phyloP scores from a whole-genome alignment of 352 stramenopile genomes.

The Phytophthora cryptogea region DNA sequence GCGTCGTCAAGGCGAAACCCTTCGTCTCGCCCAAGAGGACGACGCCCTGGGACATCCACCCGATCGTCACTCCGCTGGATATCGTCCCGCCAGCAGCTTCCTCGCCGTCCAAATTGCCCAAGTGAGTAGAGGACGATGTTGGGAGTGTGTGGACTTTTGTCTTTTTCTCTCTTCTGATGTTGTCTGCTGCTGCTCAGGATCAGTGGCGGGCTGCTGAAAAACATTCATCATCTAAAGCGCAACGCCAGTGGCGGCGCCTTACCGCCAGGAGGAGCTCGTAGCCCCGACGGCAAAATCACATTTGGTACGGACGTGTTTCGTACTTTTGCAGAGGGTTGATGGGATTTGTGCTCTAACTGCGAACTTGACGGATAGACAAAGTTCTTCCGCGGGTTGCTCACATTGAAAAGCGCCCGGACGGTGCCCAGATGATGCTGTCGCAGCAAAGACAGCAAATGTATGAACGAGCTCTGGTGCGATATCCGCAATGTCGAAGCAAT shows the following conservation, averaged over 20 bases:
- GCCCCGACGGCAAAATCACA: conserved; percentile 58
- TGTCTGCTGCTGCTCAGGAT: conserved; percentile 12
- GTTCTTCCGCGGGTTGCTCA: conserved; percentile 69
- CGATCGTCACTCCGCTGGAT: conserved; percentile 37
- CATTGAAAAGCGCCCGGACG: conserved; percentile 67
- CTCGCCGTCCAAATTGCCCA: conserved; percentile 50
- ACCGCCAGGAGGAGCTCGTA: conserved; percentile 37
- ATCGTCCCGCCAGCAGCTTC: conserved; percentile 20
- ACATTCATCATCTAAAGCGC: conserved; percentile 51
- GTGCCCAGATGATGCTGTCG: conserved; percentile 39
- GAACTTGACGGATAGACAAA: conserved; percentile 45
- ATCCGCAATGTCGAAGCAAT: conserved; percentile 71
- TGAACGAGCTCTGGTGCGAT: conserved; percentile 60
- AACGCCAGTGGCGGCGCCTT: conserved; percentile 26
- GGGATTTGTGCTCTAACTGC: neutral
- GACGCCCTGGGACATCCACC: conserved; percentile 28
- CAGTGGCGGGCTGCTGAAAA: conserved; percentile 38
- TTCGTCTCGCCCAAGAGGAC: conserved; percentile 18
- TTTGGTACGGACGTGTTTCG: conserved; percentile 47
- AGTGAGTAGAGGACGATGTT: conserved; percentile 33
- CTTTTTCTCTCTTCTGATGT: neutral
- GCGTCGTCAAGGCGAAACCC: conserved; percentile 44
- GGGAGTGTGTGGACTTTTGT: too few species aligned
- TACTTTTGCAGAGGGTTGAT: neutral
- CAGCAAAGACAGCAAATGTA: conserved; percentile 74